phyloP scores from a whole-genome alignment of 257 asterid species.

The Penstemon davidsonii region DNA sequence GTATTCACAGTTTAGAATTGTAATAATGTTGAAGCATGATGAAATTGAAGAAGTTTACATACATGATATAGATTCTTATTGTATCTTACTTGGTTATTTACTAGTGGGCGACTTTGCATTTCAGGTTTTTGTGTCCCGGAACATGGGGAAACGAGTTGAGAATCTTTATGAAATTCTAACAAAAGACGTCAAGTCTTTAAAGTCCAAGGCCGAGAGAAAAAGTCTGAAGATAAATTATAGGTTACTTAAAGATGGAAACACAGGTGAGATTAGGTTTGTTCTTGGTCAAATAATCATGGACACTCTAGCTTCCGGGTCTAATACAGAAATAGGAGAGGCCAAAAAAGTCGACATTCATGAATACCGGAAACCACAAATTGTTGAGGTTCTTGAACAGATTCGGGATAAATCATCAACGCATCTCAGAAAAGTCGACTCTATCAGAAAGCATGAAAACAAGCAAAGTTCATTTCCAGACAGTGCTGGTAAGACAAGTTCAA shows the following conservation, averaged over 20 bases:
- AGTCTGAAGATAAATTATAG: slow-evolving; percentile 37
- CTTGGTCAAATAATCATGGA: slow-evolving; percentile 66
- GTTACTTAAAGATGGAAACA: slow-evolving; percentile 43
- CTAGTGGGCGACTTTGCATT: slow-evolving; percentile 29
- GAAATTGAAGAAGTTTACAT: neutral
- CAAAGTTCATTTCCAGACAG: slow-evolving; percentile 13
- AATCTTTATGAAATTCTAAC: slow-evolving; percentile 31
- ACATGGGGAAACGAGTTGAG: slow-evolving; percentile 35
- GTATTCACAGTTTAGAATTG: neutral
- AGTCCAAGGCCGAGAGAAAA: slow-evolving; percentile 22
- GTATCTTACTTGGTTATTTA: slow-evolving; percentile 19
- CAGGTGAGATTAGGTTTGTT: slow-evolving; percentile 59
- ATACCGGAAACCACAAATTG: slow-evolving; percentile 23
- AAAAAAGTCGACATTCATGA: slow-evolving; percentile 27
- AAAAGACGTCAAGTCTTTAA: slow-evolving; percentile 33
- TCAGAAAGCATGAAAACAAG: slow-evolving; percentile 20
- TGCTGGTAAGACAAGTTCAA: slow-evolving; percentile 30
- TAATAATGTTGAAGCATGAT: neutral
- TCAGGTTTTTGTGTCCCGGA: slow-evolving; percentile 68
- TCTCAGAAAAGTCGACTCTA: slow-evolving; percentile 7
- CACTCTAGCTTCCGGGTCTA: slow-evolving; percentile 40
- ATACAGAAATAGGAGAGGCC: slow-evolving; percentile 23
- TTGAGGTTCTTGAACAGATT: slow-evolving; percentile 19
- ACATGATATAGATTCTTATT: neutral
- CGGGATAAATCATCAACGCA: slow-evolving; percentile 5